These are phyloP conservation scores for Chaetomiaceae sp. DNA, from an alignment of 2,329 filamentous ascomycete genomes.

Conservation along the genomic window DNA sequence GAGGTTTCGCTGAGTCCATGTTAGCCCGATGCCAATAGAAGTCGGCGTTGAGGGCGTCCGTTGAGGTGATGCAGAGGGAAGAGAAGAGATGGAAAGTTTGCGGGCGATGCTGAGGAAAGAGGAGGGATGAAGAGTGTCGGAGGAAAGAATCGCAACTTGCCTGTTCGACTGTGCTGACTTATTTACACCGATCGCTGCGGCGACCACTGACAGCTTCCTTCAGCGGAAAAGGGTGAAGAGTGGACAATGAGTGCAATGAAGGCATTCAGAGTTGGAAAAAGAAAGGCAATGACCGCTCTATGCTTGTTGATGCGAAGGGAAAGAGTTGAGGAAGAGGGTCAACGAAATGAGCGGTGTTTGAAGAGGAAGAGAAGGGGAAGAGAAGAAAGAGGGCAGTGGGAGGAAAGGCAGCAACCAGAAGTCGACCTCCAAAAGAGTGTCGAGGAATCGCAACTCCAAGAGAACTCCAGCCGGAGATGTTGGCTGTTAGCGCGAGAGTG, in stretches of 20 bases:
- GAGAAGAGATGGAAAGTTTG: neutral
- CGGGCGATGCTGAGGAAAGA: too few species aligned
- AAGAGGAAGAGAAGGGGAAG: neutral
- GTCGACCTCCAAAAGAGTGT: neutral
- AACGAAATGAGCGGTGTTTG: neutral
- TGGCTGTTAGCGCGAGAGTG: conserved; percentile 3
- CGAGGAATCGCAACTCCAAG: conserved; percentile 5
- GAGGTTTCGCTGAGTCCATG: neutral
- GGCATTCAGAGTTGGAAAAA: neutral
- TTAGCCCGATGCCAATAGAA: neutral
- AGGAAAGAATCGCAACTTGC: neutral
- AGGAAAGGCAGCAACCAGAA: neutral
- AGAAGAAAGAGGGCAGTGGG: neutral
- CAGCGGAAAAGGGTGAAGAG: neutral
- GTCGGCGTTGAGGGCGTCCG: too few species aligned
- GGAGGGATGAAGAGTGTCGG: too few species aligned
- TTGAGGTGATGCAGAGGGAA: too few species aligned
- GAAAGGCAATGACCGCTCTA: neutral
- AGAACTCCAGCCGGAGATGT: conserved; percentile 9
- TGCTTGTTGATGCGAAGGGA: too few species aligned
- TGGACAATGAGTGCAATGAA: neutral
- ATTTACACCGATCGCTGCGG: neutral
- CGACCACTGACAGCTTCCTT: neutral
- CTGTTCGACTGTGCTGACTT: neutral
- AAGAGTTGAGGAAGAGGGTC: neutral